Evolutionary conservation across 805 yeast species (phyloP).

Genomic region (Sugiyamaella qingdaonensis): DNA sequence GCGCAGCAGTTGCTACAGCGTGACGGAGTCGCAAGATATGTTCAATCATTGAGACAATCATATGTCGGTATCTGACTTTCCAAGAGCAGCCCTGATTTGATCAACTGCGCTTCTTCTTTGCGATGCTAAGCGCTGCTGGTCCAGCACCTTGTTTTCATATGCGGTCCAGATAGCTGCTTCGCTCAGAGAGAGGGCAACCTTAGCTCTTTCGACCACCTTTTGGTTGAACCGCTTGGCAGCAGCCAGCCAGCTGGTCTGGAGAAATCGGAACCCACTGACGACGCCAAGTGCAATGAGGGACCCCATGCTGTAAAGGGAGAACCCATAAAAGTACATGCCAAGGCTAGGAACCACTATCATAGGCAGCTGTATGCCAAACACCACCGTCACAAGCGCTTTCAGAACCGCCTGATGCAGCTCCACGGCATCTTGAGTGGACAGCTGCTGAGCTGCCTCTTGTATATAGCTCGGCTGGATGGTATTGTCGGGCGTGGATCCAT

Average conservation of each 20-base stretch:
- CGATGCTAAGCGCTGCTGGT: constrained; percentile 18
- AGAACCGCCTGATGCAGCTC: constrained; percentile 30
- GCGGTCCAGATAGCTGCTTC: constrained; percentile 30
- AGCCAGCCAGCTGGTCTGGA: constrained; percentile 34
- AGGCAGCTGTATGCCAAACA: constrained; percentile 36
- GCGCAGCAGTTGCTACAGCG: no score
- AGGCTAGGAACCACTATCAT: constrained; percentile 27
- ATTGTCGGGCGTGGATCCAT: constrained; percentile 2
- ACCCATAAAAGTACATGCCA: constrained; percentile 31
- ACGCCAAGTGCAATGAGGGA: constrained; percentile 35
- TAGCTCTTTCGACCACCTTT: constrained; percentile 24
- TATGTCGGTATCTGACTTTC: background rate
- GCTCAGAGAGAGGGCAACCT: constrained; percentile 25
- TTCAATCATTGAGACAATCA: no score
- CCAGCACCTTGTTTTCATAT: constrained; percentile 30
- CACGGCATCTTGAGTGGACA: constrained; percentile 16
- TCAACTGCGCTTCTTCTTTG: constrained; percentile 12
- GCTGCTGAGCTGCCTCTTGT: background rate
- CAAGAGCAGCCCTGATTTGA: background rate
- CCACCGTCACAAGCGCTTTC: constrained; percentile 25
- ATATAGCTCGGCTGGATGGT: constrained; percentile 3
- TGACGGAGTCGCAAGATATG: background rate
- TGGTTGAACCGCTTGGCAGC: constrained; percentile 23
- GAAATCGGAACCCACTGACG: constrained; percentile 33
- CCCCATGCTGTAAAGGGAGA: constrained; percentile 32